Conservation (phyloP, 345 rosid genomes). For the Kandelia obovata region DNA sequence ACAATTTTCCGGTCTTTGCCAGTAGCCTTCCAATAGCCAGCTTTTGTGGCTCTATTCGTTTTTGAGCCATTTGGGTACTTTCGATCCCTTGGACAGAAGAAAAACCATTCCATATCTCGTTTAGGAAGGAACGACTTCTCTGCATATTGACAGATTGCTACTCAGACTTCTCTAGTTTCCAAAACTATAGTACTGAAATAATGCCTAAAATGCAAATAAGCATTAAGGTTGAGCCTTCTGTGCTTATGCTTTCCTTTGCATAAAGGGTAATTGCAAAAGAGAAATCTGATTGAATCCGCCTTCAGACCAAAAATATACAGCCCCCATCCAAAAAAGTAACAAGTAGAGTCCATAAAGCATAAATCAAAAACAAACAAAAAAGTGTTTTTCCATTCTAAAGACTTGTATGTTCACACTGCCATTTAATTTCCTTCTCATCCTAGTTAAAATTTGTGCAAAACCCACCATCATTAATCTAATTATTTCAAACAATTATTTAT, state of each 20-base stretch:
- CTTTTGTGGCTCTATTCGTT: slow-evolving; percentile 80
- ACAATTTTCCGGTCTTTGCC: slow-evolving; percentile 76
- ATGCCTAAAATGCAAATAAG: not conserved
- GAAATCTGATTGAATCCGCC: slow-evolving; percentile 6
- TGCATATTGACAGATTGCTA: slow-evolving; percentile 28
- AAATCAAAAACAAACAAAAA: slow-evolving; percentile 23
- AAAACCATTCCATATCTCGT: slow-evolving; percentile 90
- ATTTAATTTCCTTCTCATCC: not conserved
- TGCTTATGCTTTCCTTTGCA: not conserved
- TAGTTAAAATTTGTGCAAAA: too few species aligned
- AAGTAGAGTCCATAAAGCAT: slow-evolving; percentile 10
- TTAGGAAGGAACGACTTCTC: slow-evolving; percentile 76
- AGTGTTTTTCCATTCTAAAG: slow-evolving; percentile 29
- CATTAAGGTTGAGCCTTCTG: not conserved
- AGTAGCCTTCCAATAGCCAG: slow-evolving; percentile 95
- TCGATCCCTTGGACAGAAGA: slow-evolving; percentile 79
- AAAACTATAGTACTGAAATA: not conserved
- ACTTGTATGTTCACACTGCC: slow-evolving; percentile 24
- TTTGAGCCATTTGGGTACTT: slow-evolving; percentile 81
- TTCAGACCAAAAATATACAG: slow-evolving; percentile 20
- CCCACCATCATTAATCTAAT: too few species aligned
- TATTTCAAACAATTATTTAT: too few species aligned
- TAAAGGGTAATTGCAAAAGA: not conserved
- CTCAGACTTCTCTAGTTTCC: not conserved
- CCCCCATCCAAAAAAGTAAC: slow-evolving; percentile 14